Base-by-base conservation (phyloP, 1,284 basidiomycete genomes). In the Fomitiporia mediterranea region DNA sequence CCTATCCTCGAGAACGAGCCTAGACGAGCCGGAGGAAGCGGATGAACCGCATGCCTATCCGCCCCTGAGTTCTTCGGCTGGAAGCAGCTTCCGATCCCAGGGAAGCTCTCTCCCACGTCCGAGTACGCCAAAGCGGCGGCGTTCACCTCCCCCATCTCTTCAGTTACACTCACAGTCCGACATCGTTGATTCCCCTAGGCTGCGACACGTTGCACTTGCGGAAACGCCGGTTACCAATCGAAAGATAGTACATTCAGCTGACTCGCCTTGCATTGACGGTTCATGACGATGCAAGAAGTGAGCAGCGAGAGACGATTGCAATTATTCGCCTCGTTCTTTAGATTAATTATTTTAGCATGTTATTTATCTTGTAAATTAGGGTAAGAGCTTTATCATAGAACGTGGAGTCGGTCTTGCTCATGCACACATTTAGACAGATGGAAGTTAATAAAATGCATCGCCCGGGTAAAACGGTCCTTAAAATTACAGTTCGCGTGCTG, bases 121-220 rank as follows among this genome's bases (percentile, higher is more conserved):
- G 6, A 43, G 44, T 28, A 38, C 21, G 34, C 48, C 56, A 38
- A 38, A 58, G 57, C 19, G 51, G 61, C 62, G 35, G 63, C 67
- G 21, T 55, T 67, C 58, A 30, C 68, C 44, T 65, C 68, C 34
- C 60, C 67, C 34, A 70, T 63, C n/a, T 62, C 65, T 35, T 54
- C 62, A 11, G 62, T 65, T 38, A 61, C 61, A 30, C 60, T 64
- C 39, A 59, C 61, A 35, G 9, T 19, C 32, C n/a, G 48, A 32
- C 9, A 28, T 28, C 9, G 19, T 42, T 52, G 50, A 52, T 23
- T 25, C 40, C 4, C 34, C 43, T 30, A 47, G 35, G 15, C 17
- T 13, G 19, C 34, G 21, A 17, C 21, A 37, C 6, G 32, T 56
- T 46, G 55, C 55, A 6, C 32, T 50, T 7, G 38, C 44, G 15